These are phyloP conservation scores for Backusella luteola DNA, from an alignment of 192 early-diverging fungal species.

Conservation along the genomic window DNA sequence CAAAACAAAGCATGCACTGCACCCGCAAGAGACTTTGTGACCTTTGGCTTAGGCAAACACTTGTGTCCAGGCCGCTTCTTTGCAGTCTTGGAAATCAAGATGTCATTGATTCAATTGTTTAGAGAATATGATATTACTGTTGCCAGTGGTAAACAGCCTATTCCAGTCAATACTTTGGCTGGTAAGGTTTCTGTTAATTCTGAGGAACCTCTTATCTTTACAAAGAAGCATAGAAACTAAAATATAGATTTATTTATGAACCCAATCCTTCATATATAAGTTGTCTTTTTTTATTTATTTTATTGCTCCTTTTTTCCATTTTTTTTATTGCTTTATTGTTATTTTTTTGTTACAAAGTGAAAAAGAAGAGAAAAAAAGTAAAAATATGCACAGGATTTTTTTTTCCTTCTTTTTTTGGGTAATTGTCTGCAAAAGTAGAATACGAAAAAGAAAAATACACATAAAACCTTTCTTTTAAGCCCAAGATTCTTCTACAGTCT, in stretches of 20 bases:
- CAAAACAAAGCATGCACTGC: background rate
- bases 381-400: too few species aligned
- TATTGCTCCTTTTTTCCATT: background rate
- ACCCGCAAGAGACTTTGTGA: constrained; percentile 12
- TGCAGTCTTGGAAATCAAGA: constrained; percentile 31
- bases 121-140: constrained; percentile 11
- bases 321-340: background rate
- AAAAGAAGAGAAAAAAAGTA: too few species aligned
- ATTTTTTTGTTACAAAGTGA: too few species aligned
- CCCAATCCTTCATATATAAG: background rate
- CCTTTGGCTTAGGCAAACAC: constrained; percentile 25
- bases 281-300: background rate
- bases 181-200: constrained; percentile 11
- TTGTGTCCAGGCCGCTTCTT: constrained; percentile 31
- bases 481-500: constrained; percentile 92
- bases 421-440: background rate
- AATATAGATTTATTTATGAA: background rate
- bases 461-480: constrained; percentile 36
- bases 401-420: background rate
- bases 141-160: background rate
- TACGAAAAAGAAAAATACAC: background rate
- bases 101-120: constrained; percentile 14
- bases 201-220: constrained; percentile 10
- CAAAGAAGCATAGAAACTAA: background rate
- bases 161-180: constrained; percentile 3